Percentiles rank a stretch among this genome's conserved stretches.
These are phyloP conservation scores for Fragaria vesca DNA, from an alignment of 306 rosid genomes.

Conservation along the genomic window DNA sequence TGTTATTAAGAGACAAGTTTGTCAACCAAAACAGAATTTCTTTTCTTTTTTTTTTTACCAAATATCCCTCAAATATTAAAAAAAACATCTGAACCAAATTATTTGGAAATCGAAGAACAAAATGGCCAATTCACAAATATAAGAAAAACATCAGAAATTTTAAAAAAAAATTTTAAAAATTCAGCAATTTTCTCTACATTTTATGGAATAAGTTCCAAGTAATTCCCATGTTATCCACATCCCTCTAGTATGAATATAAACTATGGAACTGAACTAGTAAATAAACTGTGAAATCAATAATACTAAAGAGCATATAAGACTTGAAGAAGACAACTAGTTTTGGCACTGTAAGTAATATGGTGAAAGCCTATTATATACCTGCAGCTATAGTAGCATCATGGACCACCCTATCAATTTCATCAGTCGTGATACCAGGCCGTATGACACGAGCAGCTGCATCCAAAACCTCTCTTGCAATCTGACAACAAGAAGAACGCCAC, in stretches of 20 bases:
- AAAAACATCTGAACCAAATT: too few species aligned
- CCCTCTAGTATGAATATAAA: not conserved
- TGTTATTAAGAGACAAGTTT: too few species aligned
- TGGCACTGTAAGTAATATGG: slow-evolving; percentile 3
- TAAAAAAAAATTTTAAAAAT: too few species aligned
- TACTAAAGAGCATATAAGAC: not conserved
- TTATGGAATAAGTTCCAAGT: too few species aligned
- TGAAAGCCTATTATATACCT: slow-evolving; percentile 45
- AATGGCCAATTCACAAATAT: too few species aligned
- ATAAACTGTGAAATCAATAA: not conserved
- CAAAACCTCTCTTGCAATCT: slow-evolving; percentile 88
- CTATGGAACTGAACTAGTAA: not conserved
- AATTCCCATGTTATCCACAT: too few species aligned
- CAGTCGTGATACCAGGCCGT: slow-evolving; percentile 89
- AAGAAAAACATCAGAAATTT: too few species aligned
- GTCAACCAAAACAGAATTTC: too few species aligned
- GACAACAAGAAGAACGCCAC: not conserved
- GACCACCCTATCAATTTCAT: slow-evolving; percentile 89
- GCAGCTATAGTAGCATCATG: slow-evolving; percentile 90
- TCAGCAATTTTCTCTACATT: too few species aligned
- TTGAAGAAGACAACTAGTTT: not conserved
- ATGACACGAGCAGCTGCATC: slow-evolving; percentile 89
- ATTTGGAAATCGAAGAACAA: too few species aligned
- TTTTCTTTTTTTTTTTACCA: too few species aligned
- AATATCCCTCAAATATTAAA: too few species aligned